phyloP scores from a whole-genome alignment of 2,329 filamentous ascomycete species.

The Ceratocystis eucalypticola region DNA sequence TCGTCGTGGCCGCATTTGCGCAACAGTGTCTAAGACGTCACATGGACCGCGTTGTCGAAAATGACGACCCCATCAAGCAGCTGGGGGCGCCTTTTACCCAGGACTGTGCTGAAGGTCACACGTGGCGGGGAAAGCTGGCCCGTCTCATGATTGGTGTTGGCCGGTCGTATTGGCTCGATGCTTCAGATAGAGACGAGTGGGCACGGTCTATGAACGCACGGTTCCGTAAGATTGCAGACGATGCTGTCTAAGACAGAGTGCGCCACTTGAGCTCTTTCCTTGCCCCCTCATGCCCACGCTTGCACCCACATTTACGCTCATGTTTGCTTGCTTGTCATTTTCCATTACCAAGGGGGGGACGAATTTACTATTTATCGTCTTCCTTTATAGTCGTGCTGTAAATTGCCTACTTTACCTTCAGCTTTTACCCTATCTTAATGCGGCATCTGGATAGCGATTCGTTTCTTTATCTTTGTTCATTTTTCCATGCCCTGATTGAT shows the following conservation, averaged over 20 bases:
- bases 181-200: conserved; percentile 54
- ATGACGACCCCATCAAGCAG: conserved; percentile 16
- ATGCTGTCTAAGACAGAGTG: conserved; percentile 15
- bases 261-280: neutral
- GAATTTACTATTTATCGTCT: neutral
- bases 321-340: neutral
- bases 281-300: no score
- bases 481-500: neutral
- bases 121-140: conserved; percentile 68
- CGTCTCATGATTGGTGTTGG: conserved; percentile 62
- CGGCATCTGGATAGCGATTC: conserved; percentile 8
- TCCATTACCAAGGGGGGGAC: neutral
- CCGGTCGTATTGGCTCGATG: conserved; percentile 68
- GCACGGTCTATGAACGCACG: conserved; percentile 30
- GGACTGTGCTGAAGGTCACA: conserved; percentile 59
- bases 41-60: conserved; percentile 23
- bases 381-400: neutral
- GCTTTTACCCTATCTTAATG: conserved; percentile 6
- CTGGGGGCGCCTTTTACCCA: conserved; percentile 49
- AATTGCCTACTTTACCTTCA: neutral
- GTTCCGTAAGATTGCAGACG: conserved; percentile 19
- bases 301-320: no score
- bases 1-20: conserved; percentile 74
- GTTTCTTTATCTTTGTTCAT: conserved; percentile 7
- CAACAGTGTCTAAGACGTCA: conserved; percentile 61